A percentile compares a stretch with the other conserved stretches of the same genome.
Conservation (phyloP, 1,284 basidiomycete species). For the Coniophora puteana region DNA sequence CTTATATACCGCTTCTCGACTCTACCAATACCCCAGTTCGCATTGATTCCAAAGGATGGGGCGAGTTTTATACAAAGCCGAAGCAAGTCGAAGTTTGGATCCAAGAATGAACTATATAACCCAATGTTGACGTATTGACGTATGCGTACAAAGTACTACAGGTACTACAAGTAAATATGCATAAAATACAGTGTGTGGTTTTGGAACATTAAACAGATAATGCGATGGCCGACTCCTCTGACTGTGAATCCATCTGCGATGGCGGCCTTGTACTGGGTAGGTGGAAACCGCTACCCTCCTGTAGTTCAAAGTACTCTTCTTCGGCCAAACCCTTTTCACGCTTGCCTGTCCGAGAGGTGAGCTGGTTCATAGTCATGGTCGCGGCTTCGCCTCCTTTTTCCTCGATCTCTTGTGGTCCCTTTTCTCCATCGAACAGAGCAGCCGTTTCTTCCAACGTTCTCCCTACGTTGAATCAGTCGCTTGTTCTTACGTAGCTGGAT, state of each 20-base stretch:
- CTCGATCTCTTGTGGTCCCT: conserved; percentile 40
- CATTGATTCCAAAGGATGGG: conserved; percentile 53
- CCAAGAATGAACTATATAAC: conserved; percentile 6
- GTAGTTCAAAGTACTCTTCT: conserved; percentile 9
- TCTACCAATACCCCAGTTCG: no score
- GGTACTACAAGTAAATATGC: conserved; percentile 2
- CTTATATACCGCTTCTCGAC: conserved; percentile 41
- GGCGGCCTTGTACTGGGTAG: neutral
- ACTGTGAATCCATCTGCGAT: conserved; percentile 6
- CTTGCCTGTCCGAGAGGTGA: conserved; percentile 2
- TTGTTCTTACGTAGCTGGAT: neutral
- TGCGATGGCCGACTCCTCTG: conserved; percentile 8
- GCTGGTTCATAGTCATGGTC: conserved; percentile 33
- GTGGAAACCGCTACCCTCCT: neutral
- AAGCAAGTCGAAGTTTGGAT: conserved; percentile 60
- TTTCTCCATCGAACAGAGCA: conserved; percentile 57
- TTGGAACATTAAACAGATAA: neutral
- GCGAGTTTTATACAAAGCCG: conserved; percentile 50
- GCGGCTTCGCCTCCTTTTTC: conserved; percentile 49
- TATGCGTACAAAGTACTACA: conserved; percentile 1
- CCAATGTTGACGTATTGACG: neutral
- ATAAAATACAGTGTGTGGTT: conserved; percentile 8
- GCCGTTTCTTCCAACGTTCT: conserved; percentile 67
- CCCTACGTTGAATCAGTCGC: conserved; percentile 28
- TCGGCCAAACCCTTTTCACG: conserved; percentile 2